Evolutionary conservation across 805 yeast species (phyloP).

Genomic region (Cephaloascus albidus): DNA sequence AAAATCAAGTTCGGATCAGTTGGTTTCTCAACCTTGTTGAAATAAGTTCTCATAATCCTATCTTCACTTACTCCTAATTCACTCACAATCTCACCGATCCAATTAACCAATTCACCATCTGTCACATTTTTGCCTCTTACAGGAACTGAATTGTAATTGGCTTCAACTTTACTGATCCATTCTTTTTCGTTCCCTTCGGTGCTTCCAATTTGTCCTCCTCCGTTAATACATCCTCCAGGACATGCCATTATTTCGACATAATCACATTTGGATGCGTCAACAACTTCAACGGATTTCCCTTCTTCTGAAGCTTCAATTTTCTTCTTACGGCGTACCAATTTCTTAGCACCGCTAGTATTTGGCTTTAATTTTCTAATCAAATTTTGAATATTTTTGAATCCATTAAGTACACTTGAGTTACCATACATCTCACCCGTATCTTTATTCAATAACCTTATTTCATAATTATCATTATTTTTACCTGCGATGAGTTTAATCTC

Average conservation of each 20-base stretch:
- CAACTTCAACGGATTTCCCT: constrained; percentile 13
- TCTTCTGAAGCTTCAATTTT: constrained; percentile 1
- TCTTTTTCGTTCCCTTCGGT: constrained; percentile 24
- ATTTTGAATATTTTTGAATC: constrained; percentile 91
- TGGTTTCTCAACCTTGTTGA: constrained; percentile 42
- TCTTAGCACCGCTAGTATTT: constrained; percentile 7
- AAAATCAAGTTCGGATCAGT: constrained; percentile 36
- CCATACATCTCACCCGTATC: not conserved
- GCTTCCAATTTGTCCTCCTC: constrained; percentile 80
- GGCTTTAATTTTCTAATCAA: constrained; percentile 73
- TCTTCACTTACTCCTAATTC: constrained; percentile 16
- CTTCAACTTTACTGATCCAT: constrained; percentile 30
- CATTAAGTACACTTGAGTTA: constrained; percentile 53
- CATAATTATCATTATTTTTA: constrained; percentile 69
- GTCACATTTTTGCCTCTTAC: not conserved
- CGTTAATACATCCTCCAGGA: constrained; percentile 95
- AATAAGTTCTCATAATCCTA: constrained; percentile 35
- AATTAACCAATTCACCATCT: not conserved
- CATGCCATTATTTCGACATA: constrained; percentile 97
- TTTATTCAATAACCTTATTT: constrained; percentile 1
- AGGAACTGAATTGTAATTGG: constrained; percentile 24
- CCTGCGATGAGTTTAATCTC: constrained; percentile 41
- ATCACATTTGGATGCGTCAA: constrained; percentile 62
- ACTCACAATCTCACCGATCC: constrained; percentile 2
- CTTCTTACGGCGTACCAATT: not conserved